Base-by-base conservation (phyloP, 768 basidiomycete species). In the Exidia glandulosa region DNA sequence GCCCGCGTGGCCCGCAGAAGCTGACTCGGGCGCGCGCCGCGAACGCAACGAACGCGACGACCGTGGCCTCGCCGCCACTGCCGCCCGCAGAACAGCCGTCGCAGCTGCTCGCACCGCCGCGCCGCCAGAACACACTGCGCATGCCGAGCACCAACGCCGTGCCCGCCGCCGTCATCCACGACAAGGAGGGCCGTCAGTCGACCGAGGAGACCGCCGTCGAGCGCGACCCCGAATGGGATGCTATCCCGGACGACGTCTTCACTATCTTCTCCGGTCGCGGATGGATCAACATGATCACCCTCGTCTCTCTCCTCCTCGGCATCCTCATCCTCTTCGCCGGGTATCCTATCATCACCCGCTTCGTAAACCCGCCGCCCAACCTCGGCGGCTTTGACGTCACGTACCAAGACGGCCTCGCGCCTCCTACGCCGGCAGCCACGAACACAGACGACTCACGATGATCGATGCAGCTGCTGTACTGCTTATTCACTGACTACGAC, bases 301-400 rank as follows among this genome's bases (percentile, higher is more conserved):
- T 97, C 27, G 63, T 90, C 65, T 58, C 90, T 59, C 77, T 97
- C 61, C 73, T 87, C 34, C 64, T 77, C 7, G 85, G 82, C 30
- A 76, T 96, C 55, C 72, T 96, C 63, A 81, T 79, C n/a, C 80
- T 97, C 16, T 97, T 96, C 65, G 88, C 86, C 25, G 93, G 88
- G 34, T 96, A 90, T 66, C 95, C 95, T 13, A 84, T 96, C 67
- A 81, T 93, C 60, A 75, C 79, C 57, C 81, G 80, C 63, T 71
- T 69, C 62, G 1, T 63, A 32, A 13, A 67, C 63, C 25, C 50
- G 27, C 50, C 50, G 30, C 50, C 50, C 5, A 27, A 54, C 27
- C 50, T 54, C 16, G 30, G 50, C 50, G 25, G 50, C 16, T 29
- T 54, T 25, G 50, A 54, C 25, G 27, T 25, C 25, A 6, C 7